A percentile compares a stretch with the other conserved stretches of the same genome.
phyloP scores from a whole-genome alignment of 2,329 filamentous ascomycete genomes.

The Colletotrichum truncatum region DNA sequence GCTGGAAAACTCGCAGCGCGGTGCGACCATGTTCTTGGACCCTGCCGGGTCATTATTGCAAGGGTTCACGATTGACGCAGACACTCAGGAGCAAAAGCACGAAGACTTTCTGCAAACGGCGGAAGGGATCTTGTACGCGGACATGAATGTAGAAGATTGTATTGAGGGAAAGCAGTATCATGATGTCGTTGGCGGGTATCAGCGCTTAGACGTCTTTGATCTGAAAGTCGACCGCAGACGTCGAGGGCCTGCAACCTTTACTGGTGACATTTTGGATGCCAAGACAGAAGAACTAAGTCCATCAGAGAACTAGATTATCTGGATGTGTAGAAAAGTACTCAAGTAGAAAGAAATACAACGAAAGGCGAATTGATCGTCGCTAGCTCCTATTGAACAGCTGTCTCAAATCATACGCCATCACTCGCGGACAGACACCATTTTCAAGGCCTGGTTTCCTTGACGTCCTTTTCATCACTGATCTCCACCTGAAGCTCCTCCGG shows the following conservation, averaged over 20 bases:
- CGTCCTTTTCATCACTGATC: no score
- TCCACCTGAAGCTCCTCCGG: no score
- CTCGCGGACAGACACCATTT: no score
- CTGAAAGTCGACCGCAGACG: conserved; percentile 55
- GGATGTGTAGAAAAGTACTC: no score
- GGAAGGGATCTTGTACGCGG: conserved; percentile 61
- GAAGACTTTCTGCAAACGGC: conserved; percentile 50
- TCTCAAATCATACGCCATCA: no score
- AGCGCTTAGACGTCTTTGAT: conserved; percentile 62
- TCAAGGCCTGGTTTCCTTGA: no score
- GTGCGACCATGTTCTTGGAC: conserved; percentile 59
- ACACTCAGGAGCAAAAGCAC: conserved; percentile 30
- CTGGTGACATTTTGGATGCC: neutral
- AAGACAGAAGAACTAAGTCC: neutral
- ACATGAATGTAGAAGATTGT: conserved; percentile 57
- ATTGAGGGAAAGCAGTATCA: conserved; percentile 67
- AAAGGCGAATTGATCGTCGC: no score
- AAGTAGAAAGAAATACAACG: no score
- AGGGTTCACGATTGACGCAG: conserved; percentile 45
- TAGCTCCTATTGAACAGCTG: no score
- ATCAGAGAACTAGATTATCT: no score
- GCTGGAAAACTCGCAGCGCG: conserved; percentile 49
- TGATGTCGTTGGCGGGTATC: conserved; percentile 64
- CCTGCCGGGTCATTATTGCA: conserved; percentile 53
- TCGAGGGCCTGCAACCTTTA: conserved; percentile 42